phyloP scores from a whole-genome alignment of 1,284 basidiomycete species.

The Ustilago curta region DNA sequence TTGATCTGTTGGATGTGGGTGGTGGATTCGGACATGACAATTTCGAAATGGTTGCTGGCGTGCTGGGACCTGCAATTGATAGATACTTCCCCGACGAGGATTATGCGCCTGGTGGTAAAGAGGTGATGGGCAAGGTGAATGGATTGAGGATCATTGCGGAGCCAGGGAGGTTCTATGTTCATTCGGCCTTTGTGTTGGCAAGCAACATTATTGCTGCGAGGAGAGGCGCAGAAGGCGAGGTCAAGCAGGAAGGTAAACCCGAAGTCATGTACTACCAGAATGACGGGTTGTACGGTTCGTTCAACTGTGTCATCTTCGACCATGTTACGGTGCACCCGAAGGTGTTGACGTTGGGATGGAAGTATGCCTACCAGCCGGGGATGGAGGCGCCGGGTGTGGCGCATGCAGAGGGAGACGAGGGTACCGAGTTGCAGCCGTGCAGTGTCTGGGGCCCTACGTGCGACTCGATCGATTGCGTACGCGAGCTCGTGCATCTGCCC shows the following conservation, averaged over 20 bases:
- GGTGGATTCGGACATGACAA: constrained; percentile 93
- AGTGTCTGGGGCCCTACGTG: constrained; percentile 79
- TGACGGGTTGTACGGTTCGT: constrained; percentile 82
- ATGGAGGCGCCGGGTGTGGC: constrained; percentile 59
- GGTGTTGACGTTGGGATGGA: constrained; percentile 74
- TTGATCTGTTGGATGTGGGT: constrained; percentile 89
- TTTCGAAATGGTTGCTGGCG: constrained; percentile 83
- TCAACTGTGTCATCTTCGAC: constrained; percentile 96
- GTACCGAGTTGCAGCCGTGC: constrained; percentile 70
- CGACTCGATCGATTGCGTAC: constrained; percentile 82
- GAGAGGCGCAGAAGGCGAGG: constrained; percentile 31
- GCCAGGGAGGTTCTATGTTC: constrained; percentile 96
- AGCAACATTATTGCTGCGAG: constrained; percentile 90
- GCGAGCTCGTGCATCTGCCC: constrained; percentile 59
- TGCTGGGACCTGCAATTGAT: constrained; percentile 81
- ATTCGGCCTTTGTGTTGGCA: constrained; percentile 88
- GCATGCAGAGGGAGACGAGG: constrained; percentile 28
- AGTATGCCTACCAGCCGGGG: constrained; percentile 68
- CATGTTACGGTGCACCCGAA: constrained; percentile 88
- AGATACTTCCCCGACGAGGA: constrained; percentile 82
- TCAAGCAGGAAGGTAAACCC: constrained; percentile 37
- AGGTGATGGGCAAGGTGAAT: constrained; percentile 70
- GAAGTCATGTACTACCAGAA: constrained; percentile 69
- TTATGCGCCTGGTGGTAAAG: constrained; percentile 64
- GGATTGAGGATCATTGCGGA: constrained; percentile 91